Conservation (phyloP, 1,284 basidiomycete species). For the Coniophora puteana region DNA sequence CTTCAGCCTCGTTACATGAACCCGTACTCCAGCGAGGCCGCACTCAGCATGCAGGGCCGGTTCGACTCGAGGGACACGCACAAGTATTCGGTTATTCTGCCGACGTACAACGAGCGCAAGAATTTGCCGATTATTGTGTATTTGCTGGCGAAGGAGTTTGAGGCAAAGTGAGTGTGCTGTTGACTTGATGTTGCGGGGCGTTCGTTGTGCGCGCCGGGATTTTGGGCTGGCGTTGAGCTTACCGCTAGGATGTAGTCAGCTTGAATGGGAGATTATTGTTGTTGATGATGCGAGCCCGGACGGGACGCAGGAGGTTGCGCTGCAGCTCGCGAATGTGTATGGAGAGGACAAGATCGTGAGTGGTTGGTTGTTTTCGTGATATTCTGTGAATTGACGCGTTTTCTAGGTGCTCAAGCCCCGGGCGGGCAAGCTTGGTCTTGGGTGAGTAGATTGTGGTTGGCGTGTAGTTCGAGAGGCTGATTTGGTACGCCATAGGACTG, state of each 20-base stretch:
- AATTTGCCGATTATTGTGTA: conserved; percentile 87
- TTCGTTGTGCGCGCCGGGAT: no score
- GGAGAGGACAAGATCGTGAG: conserved; percentile 82
- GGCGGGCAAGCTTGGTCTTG: conserved; percentile 85
- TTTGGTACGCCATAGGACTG: conserved; percentile 52
- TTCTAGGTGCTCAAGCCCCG: conserved; percentile 75
- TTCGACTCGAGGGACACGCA: conserved; percentile 53
- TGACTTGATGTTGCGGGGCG: background rate
- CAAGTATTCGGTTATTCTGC: conserved; percentile 88
- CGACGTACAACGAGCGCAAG: conserved; percentile 91
- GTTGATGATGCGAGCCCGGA: conserved; percentile 93
- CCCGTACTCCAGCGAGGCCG: conserved; percentile 53
- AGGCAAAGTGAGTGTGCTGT: conserved; percentile 68
- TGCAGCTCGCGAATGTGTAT: conserved; percentile 72
- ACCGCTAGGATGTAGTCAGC: conserved; percentile 31
- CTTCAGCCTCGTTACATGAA: conserved; percentile 43
- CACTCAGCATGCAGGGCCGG: conserved; percentile 62
- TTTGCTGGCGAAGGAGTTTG: conserved; percentile 75
- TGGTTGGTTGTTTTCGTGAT: conserved; percentile 6
- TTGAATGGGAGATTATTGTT: conserved; percentile 83
- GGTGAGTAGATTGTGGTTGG: conserved; percentile 40
- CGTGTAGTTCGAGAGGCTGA: conserved; percentile 1
- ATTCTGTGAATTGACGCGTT: conserved; percentile 4
- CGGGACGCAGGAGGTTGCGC: conserved; percentile 86
- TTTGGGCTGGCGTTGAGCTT: conserved; percentile 6